These are phyloP conservation scores for Metschnikowia picachoensis DNA, from an alignment of 805 yeast species.

Conservation along the genomic window DNA sequence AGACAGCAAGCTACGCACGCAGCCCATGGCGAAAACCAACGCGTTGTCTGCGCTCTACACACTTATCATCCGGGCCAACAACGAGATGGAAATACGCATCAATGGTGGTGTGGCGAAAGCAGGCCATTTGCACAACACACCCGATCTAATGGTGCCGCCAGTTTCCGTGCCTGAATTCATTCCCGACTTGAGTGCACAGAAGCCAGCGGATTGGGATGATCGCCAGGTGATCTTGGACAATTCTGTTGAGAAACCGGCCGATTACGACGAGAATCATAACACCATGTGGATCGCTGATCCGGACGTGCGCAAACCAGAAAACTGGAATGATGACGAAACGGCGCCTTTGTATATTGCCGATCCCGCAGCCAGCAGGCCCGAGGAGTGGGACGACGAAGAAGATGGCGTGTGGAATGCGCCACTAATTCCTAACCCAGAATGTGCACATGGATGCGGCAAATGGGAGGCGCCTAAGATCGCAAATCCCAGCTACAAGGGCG, in stretches of 20 bases:
- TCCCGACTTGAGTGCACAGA: constrained; percentile 50
- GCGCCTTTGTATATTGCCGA: constrained; percentile 57
- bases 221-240: constrained; percentile 59
- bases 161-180: constrained; percentile 65
- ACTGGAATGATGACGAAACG: constrained; percentile 64
- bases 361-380: constrained; percentile 65
- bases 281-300: constrained; percentile 59
- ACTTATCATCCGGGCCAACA: constrained; percentile 59
- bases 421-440: constrained; percentile 65
- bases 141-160: constrained; percentile 56
- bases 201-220: constrained; percentile 86
- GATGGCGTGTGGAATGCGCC: constrained; percentile 86
- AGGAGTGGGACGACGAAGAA: constrained; percentile 84
- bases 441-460: constrained; percentile 74
- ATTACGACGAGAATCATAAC: constrained; percentile 78
- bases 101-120: constrained; percentile 71
- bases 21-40: constrained; percentile 62
- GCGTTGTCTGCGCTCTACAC: constrained; percentile 71
- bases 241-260: constrained; percentile 64
- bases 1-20: constrained; percentile 63
- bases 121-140: constrained; percentile 58
- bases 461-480: constrained; percentile 68
- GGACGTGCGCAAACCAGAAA: constrained; percentile 61
- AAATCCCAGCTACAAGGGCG: constrained; percentile 73
- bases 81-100: constrained; percentile 73